Evolutionary conservation across 495 filamentous ascomycete genomes (phyloP), one percentile per base, ranked within the genome.

Genomic region (Penicillium flavigenum): DNA sequence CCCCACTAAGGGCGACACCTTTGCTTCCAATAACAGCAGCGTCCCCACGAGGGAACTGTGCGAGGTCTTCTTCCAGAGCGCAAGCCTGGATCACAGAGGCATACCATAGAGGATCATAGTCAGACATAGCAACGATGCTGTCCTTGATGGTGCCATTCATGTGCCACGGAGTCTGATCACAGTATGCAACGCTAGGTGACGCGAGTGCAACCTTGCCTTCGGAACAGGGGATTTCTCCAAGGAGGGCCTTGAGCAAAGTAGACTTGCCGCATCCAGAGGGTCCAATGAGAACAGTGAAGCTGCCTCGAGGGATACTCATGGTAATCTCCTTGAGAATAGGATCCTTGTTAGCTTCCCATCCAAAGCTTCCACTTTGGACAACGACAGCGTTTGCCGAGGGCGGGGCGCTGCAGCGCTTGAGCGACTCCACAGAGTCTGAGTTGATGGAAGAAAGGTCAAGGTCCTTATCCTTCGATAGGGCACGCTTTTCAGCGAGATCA

Each of bases 1-100:
- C 87, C 10, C 86, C 86, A 59, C 81, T 85, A 9, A 91, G 73
- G 4, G 78, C 76, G 53, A 86, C 78, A 0, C 86, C 88, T 54
- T 83, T 83, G 70, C 80, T 85, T 9, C 86, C 88, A 56, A 87
- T 78, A 3, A 77, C 63, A 4, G 85, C 88, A 32, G 78, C 67
- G 60, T 89, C 83, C 0, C 80, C 83, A 12, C 74, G 66, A 4
- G 82, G 79, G 20, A 88, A 70, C 16, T 76, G 76, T 45, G 68
- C 67, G 43, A 88, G 66, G 64, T 88, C 86, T 45, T 77, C 71
- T 5, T 74, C 73, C 17, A 91, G 72, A 46, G 79, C 78, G 62
- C 86, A 88, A n/a, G 80, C 85, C n/a, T 80, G 70, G n/a, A 89
- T 61, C 0, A 89, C 81, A 20, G 81, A 75, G 17, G 70, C 69